phyloP scores from a whole-genome alignment of 2,329 filamentous ascomycete species.

The Penicillium sp. region DNA sequence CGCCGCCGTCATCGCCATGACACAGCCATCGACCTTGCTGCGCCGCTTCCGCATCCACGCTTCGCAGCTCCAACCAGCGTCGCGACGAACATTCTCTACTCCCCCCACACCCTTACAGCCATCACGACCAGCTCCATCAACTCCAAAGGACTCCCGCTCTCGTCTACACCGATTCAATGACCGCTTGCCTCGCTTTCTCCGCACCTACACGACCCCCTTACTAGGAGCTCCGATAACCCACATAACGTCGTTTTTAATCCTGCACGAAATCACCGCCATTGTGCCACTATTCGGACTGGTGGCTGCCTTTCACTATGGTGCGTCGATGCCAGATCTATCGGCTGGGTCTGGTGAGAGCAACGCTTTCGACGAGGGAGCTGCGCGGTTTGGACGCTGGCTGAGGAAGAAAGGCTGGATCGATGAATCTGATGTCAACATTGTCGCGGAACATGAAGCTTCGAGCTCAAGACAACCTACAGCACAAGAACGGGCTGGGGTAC shows the following conservation, averaged over 20 bases:
- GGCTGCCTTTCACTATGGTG: constrained; percentile 73
- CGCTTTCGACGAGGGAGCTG: constrained; percentile 59
- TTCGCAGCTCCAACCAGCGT: constrained; percentile 5
- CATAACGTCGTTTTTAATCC: constrained; percentile 77
- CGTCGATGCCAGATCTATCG: constrained; percentile 63
- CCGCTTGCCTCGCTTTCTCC: constrained; percentile 64
- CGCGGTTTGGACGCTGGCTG: constrained; percentile 74
- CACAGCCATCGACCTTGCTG: constrained; percentile 7
- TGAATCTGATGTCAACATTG: constrained; percentile 47
- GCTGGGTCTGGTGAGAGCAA: constrained; percentile 22
- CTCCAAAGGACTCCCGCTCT: constrained; percentile 28
- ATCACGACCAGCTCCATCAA: constrained; percentile 13
- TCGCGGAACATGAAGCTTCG: constrained; percentile 30
- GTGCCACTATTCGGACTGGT: constrained; percentile 73
- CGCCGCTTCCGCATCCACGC: constrained; percentile 19
- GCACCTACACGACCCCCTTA: constrained; percentile 66
- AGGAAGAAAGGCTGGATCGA: constrained; percentile 75
- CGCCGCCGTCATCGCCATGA: constrained; percentile 11
- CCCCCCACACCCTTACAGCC: constrained; percentile 17
- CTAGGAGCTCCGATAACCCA: constrained; percentile 76
- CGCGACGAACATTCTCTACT: constrained; percentile 25
- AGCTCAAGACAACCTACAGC: constrained; percentile 25
- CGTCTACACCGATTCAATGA: constrained; percentile 39
- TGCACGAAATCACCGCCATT: constrained; percentile 89
- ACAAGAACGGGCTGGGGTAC: constrained; percentile 47